Evolutionary conservation across 1,139 yeast genomes (phyloP), one percentile per base, ranked within the genome.

Genomic region (Meyerozyma athensensis): DNA sequence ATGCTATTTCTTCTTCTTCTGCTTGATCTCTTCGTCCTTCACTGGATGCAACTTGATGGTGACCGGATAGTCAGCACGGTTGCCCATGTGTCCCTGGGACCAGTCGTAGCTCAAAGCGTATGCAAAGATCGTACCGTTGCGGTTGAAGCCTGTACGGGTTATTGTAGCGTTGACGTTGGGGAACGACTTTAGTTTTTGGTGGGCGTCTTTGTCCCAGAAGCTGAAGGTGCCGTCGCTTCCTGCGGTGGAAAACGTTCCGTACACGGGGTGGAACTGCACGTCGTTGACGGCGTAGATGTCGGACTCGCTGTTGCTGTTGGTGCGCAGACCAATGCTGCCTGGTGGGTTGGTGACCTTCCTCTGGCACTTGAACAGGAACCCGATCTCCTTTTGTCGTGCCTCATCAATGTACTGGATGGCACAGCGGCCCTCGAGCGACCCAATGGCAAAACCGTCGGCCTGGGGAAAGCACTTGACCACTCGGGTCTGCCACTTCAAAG

Each of bases 131-230:
- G 79, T 63, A 35, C 99, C 99, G 38, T 71, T 81, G 48, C 86
- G 72, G 62, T 87, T 92, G 65, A 90, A 94, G 6, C 81, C 81
- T 2, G 92, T 76, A 19, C 84, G 79, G 1, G 95, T 74, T 39
- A 94, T 82, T 1, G 95, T 69, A 26, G 82, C 81, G 33, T 82
- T 83, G 20, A 86, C 72, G 13, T 75, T 63, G 4, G 92, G 87
- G 64, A 82, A 86, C 23, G 85, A 86, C 61, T 84, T 86, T 48
- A 92, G 74, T 50, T 97, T 76, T 57, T 86, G 95, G 57, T 84
- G 79, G 38, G 94, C 85, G 53, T 87, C 96, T 61, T 87, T 89
- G 59, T 94, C 98, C 99, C 99, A 94, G 65, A 86, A 84, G 52
- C 90, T 83, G 65, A 89, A 84, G 6, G 94, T 74, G 12, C 98